Conservation (phyloP, 352 stramenopile species). For the Globisporangium barbulae region DNA sequence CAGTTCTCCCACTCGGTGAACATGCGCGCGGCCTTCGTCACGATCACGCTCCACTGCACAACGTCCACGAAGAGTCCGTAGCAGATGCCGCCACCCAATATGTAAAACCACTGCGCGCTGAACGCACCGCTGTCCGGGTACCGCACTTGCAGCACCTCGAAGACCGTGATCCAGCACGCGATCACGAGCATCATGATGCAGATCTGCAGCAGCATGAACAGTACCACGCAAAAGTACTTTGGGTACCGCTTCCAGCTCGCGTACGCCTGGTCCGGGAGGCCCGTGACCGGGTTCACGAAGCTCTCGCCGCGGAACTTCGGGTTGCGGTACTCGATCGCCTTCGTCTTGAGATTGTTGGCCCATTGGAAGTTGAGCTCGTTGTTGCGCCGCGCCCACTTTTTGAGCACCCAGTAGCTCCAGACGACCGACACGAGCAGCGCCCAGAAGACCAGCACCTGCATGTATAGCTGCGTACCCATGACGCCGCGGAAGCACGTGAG, state of each 20-base stretch:
- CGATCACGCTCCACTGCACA: constrained; percentile 80
- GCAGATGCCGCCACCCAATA: constrained; percentile 66
- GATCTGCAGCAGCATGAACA: constrained; percentile 82
- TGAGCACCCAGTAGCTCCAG: constrained; percentile 83
- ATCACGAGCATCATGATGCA: constrained; percentile 85
- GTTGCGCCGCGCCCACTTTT: constrained; percentile 73
- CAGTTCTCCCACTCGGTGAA: constrained; percentile 85
- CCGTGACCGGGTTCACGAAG: constrained; percentile 63
- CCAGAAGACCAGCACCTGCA: constrained; percentile 74
- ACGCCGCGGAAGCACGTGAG: constrained; percentile 57
- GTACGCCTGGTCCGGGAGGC: constrained; percentile 60
- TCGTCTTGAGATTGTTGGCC: constrained; percentile 64
- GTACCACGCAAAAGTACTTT: constrained; percentile 54
- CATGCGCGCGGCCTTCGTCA: constrained; percentile 62
- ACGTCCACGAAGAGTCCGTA: constrained; percentile 84
- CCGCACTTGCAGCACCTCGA: constrained; percentile 72
- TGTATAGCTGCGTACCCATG: constrained; percentile 77
- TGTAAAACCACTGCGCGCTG: constrained; percentile 80
- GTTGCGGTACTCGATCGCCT: constrained; percentile 72
- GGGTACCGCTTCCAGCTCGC: constrained; percentile 72
- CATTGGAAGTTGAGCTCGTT: constrained; percentile 71
- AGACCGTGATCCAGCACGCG: constrained; percentile 79
- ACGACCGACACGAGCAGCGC: constrained; percentile 70
- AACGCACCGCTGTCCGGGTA: constrained; percentile 63
- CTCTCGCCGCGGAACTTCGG: constrained; percentile 57